Percentiles rank a stretch among this genome's conserved stretches.
phyloP scores from a whole-genome alignment of 148 eudicot genomes.

The Fagopyrum esculentum region DNA sequence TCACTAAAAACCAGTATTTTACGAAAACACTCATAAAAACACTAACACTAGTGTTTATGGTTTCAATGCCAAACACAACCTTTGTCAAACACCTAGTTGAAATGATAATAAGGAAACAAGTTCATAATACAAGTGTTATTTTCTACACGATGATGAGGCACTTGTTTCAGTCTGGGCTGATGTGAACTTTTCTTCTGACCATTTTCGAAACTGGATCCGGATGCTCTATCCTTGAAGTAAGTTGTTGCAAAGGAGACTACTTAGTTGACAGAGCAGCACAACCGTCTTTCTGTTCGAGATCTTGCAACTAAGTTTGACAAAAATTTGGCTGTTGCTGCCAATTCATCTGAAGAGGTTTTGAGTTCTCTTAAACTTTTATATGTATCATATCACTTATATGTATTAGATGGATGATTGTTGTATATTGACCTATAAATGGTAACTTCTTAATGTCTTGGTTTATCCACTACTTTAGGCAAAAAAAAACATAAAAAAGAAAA shows the following conservation, averaged over 20 bases:
- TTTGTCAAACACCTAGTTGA: no score
- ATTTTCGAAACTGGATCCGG: constrained; percentile 48
- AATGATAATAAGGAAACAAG: no score
- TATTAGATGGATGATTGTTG: no score
- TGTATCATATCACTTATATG: no score
- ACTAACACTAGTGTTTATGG: no score
- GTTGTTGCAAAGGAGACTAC: constrained; percentile 65
- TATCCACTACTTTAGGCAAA: constrained; percentile 51
- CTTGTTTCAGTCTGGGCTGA: constrained; percentile 66
- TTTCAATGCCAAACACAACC: no score
- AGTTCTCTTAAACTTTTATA: no score
- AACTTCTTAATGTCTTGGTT: background rate
- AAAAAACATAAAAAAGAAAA: no score
- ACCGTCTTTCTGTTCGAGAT: constrained; percentile 87
- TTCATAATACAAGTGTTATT: no score
- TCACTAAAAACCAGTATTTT: no score
- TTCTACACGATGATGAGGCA: constrained; percentile 38
- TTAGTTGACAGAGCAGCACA: constrained; percentile 75
- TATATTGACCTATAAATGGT: no score
- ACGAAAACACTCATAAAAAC: no score
- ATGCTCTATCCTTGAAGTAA: constrained; percentile 73
- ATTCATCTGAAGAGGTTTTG: constrained; percentile 84
- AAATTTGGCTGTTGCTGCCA: constrained; percentile 84
- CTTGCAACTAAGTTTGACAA: constrained; percentile 96
- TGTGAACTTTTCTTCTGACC: constrained; percentile 68